A percentile compares a stretch with the other conserved stretches of the same genome.
These are phyloP conservation scores for Dimargaris xerosporica DNA, from an alignment of 192 early-diverging fungal genomes.

Conservation along the genomic window DNA sequence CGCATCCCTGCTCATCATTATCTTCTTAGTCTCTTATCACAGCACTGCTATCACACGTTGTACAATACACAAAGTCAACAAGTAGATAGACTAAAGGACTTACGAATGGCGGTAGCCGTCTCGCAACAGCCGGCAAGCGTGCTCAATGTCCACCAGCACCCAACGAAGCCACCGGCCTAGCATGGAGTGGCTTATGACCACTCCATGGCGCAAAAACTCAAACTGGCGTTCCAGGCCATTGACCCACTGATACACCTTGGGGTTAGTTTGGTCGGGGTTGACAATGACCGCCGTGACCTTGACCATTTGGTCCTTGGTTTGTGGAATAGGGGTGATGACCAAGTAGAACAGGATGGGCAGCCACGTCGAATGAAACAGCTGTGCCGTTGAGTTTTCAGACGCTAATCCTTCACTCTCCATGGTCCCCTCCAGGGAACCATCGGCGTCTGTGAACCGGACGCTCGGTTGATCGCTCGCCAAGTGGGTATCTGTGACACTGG, in stretches of 20 bases:
- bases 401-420: too few relatives aligned
- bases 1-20: too few relatives aligned
- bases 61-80: too few relatives aligned
- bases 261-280: slow-evolving; percentile 10
- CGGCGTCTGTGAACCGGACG: too few relatives aligned
- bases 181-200: background rate
- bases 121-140: background rate
- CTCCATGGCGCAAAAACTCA: background rate
- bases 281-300: slow-evolving; percentile 4
- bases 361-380: background rate
- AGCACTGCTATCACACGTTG: too few relatives aligned
- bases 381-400: too few relatives aligned
- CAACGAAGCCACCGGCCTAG: background rate
- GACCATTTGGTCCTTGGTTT: background rate
- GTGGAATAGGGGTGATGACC: background rate
- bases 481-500: too few relatives aligned
- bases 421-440: too few relatives aligned
- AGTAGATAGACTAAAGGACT: background rate
- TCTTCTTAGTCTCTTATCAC: too few relatives aligned
- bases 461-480: too few relatives aligned
- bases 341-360: slow-evolving; percentile 8
- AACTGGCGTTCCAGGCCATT: slow-evolving; percentile 6
- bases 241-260: background rate
- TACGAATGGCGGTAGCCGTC: slow-evolving; percentile 11
- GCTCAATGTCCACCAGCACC: background rate